phyloP scores from a whole-genome alignment of 1,284 basidiomycete genomes.

The Cryptococcus hybrid region DNA sequence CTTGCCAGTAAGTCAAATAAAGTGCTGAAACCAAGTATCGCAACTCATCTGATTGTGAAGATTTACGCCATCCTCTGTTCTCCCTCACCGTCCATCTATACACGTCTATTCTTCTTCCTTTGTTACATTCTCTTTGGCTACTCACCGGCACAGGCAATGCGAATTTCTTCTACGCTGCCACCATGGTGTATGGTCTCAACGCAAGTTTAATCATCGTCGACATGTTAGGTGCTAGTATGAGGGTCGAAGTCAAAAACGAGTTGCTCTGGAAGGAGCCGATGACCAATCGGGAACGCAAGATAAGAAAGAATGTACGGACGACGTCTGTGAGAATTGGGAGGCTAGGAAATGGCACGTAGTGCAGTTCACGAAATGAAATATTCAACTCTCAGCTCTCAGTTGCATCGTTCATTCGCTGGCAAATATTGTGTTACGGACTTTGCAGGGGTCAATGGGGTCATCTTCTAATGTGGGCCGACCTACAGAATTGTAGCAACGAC shows the following conservation, averaged over 20 bases:
- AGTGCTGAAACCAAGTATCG: neutral
- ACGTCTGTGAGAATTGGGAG: slow-evolving; percentile 7
- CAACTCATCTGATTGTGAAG: slow-evolving; percentile 51
- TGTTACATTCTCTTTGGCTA: slow-evolving; percentile 92
- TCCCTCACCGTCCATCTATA: slow-evolving; percentile 81
- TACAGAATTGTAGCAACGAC: slow-evolving; percentile 46
- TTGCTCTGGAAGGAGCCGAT: neutral
- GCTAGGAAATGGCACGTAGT: slow-evolving; percentile 16
- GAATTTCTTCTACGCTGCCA: slow-evolving; percentile 97
- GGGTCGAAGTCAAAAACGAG: slow-evolving; percentile 14
- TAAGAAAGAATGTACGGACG: neutral
- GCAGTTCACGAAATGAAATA: slow-evolving; percentile 8
- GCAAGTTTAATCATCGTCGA: slow-evolving; percentile 82
- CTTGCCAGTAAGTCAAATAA: slow-evolving; percentile 64
- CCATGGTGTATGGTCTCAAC: slow-evolving; percentile 86
- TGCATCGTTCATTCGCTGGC: too few relatives aligned
- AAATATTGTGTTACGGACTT: neutral
- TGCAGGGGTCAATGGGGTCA: neutral
- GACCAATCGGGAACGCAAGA: neutral
- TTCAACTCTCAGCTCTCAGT: too few relatives aligned
- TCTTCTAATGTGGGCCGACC: slow-evolving; percentile 4
- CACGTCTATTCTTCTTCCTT: slow-evolving; percentile 78
- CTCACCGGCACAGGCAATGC: slow-evolving; percentile 91
- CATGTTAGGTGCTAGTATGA: slow-evolving; percentile 70
- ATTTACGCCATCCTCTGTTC: slow-evolving; percentile 82